Percentiles rank a stretch among this genome's conserved stretches.
phyloP scores from a whole-genome alignment of 176 grass and related monocot genomes.

The Musa itinerans region DNA sequence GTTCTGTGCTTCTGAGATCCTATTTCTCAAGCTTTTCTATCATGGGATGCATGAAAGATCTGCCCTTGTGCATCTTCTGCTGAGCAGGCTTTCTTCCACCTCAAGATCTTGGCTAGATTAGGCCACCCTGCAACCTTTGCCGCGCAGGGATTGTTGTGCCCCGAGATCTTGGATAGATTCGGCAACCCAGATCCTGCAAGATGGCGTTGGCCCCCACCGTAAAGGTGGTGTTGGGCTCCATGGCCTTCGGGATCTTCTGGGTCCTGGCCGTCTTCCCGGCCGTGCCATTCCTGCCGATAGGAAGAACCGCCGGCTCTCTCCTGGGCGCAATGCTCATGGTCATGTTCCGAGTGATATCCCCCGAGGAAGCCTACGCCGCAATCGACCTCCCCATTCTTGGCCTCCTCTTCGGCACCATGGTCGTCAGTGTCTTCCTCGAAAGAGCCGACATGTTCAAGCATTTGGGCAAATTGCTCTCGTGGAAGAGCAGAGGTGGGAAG shows the following conservation, averaged over 20 bases:
- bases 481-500: slow-evolving; percentile 65
- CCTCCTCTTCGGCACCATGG: slow-evolving; percentile 87
- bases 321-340: slow-evolving; percentile 96
- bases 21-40: no score
- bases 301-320: slow-evolving; percentile 73
- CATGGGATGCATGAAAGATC: no score
- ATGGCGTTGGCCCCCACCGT: slow-evolving; percentile 70
- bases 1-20: no score
- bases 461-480: slow-evolving; percentile 49
- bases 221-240: slow-evolving; percentile 44
- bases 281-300: slow-evolving; percentile 73
- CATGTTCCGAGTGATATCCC: slow-evolving; percentile 50
- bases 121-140: no score
- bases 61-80: no score
- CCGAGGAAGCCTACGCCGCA: slow-evolving; percentile 68
- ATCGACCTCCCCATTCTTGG: slow-evolving; percentile 86
- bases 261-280: slow-evolving; percentile 86
- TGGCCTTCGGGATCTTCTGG: slow-evolving; percentile 81
- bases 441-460: slow-evolving; percentile 85
- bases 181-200: neutral
- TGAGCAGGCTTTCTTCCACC: no score
- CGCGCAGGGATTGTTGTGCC: no score
- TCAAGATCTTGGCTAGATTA: no score
- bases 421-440: slow-evolving; percentile 86
- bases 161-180: no score